phyloP scores from a whole-genome alignment of 768 basidiomycete genomes.

The Calocybe cyanea region DNA sequence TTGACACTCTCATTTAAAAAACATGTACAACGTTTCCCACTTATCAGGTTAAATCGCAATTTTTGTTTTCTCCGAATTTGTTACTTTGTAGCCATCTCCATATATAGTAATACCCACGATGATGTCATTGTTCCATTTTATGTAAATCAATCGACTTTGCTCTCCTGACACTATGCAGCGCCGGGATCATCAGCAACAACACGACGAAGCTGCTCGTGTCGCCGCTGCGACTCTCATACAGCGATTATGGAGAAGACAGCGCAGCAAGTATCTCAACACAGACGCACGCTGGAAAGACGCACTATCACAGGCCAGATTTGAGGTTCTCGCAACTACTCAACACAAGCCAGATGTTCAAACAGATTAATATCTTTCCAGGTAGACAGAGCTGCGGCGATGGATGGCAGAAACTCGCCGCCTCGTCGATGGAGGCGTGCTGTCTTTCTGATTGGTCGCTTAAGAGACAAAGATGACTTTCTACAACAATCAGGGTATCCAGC shows the following conservation, averaged over 20 bases:
- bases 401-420: slow-evolving; percentile 41
- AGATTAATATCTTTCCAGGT: slow-evolving; percentile 23
- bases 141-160: no score
- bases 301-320: slow-evolving; percentile 29
- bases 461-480: slow-evolving; percentile 40
- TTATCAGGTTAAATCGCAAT: no score
- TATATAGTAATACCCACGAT: slow-evolving; percentile 27
- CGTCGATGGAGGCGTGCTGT: slow-evolving; percentile 46
- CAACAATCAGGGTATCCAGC: slow-evolving; percentile 21
- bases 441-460: slow-evolving; percentile 36
- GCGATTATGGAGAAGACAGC: slow-evolving; percentile 31
- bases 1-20: slow-evolving; percentile 19
- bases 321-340: slow-evolving; percentile 23
- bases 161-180: no score
- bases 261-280: slow-evolving; percentile 26
- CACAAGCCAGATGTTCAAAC: not conserved
- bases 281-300: slow-evolving; percentile 37
- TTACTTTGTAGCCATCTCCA: slow-evolving; percentile 42
- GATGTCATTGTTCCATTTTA: slow-evolving; percentile 23
- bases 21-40: slow-evolving; percentile 25
- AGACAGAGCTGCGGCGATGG: slow-evolving; percentile 36
- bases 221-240: slow-evolving; percentile 37
- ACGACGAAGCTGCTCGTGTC: slow-evolving; percentile 17
- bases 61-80: no score
- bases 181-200: not conserved